Percentiles rank a stretch among this genome's conserved stretches.
These are phyloP conservation scores for Puccinia polysora DNA, from an alignment of 1,284 basidiomycete genomes.

Conservation along the genomic window DNA sequence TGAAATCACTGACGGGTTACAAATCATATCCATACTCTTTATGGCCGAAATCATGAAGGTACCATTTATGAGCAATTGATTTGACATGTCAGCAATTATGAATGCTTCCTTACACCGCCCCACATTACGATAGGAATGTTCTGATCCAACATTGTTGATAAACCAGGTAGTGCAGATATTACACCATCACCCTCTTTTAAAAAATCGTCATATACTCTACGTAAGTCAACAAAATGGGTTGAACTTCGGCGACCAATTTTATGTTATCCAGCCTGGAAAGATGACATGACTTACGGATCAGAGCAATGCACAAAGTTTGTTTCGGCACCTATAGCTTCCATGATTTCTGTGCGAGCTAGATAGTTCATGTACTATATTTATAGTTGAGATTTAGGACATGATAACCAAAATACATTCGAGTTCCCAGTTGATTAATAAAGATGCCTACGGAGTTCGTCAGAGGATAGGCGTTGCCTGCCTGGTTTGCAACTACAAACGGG, in stretches of 20 bases:
- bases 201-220: background rate
- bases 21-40: no score
- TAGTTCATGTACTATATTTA: background rate
- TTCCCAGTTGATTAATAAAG: no score
- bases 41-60: background rate
- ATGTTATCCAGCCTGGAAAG: no score
- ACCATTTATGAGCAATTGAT: background rate
- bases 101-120: slow-evolving; percentile 11
- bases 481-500: no score
- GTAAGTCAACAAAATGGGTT: no score
- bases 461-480: no score
- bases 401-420: no score
- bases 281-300: slow-evolving; percentile 21
- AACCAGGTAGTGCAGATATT: background rate
- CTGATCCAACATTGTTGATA: slow-evolving; percentile 6
- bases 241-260: no score
- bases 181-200: background rate
- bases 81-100: background rate
- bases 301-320: background rate
- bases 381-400: no score
- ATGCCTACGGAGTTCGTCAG: no score
- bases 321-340: background rate
- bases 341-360: background rate
- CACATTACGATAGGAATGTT: slow-evolving; percentile 8
- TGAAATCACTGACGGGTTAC: no score